phyloP scores from a whole-genome alignment of 331 rosid genomes.

The Malus hybrid region DNA sequence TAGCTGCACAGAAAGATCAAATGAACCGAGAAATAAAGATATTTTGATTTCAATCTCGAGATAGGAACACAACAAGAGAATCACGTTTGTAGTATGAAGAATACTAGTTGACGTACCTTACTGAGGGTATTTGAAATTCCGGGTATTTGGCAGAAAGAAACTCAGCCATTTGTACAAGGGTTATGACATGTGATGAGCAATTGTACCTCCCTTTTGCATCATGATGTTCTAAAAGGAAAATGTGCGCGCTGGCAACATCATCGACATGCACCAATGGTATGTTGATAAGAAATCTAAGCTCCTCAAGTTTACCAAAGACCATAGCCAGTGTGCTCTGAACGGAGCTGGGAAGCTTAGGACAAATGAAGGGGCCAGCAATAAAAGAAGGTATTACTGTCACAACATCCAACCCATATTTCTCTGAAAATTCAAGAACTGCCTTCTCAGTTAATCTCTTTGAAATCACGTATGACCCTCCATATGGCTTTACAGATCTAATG shows the following conservation, averaged over 20 bases:
- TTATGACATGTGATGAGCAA: slow-evolving; percentile 14
- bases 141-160: slow-evolving; percentile 17
- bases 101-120: background rate
- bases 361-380: slow-evolving; percentile 54
- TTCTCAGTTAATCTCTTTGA: slow-evolving; percentile 54
- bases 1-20: slow-evolving; percentile 16
- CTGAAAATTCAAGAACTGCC: slow-evolving; percentile 46
- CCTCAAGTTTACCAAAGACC: slow-evolving; percentile 27
- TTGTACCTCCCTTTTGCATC: slow-evolving; percentile 53
- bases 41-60: background rate
- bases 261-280: slow-evolving; percentile 45
- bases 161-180: background rate
- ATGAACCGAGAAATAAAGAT: background rate
- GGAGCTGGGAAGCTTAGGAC: slow-evolving; percentile 46
- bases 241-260: slow-evolving; percentile 52
- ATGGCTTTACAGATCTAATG: background rate
- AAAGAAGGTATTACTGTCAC: slow-evolving; percentile 46
- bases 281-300: background rate
- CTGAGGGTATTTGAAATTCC: slow-evolving; percentile 27
- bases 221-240: slow-evolving; percentile 47
- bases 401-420: slow-evolving; percentile 51
- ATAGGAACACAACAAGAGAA: background rate
- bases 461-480: slow-evolving; percentile 9
- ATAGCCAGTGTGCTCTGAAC: slow-evolving; percentile 13
- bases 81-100: background rate